phyloP scores from a whole-genome alignment of 2,329 filamentous ascomycete genomes.

The Sclerotinia sclerotiorum region DNA sequence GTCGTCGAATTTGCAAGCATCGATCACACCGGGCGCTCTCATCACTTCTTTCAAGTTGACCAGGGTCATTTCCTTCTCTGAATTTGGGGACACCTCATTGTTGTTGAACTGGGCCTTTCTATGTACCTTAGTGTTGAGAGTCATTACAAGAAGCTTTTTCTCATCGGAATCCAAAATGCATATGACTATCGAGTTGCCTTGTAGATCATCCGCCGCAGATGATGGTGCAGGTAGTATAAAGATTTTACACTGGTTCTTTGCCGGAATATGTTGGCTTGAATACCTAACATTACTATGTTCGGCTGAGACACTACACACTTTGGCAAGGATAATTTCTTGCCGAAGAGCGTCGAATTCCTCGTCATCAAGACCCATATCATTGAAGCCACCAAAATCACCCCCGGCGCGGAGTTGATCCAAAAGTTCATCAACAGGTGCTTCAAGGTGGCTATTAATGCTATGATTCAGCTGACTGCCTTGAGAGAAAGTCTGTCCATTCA shows the following conservation, averaged over 20 bases:
- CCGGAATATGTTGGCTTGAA: conserved; percentile 54
- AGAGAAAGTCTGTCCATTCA: conserved; percentile 31
- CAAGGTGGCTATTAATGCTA: conserved; percentile 61
- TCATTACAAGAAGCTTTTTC: conserved; percentile 66
- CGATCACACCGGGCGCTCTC: conserved; percentile 64
- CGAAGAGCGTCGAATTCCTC: conserved; percentile 69
- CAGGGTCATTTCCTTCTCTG: conserved; percentile 39
- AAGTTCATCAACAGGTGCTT: conserved; percentile 67
- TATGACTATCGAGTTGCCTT: conserved; percentile 58
- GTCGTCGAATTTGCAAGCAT: conserved; percentile 71
- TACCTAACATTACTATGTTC: conserved; percentile 62
- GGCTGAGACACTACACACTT: conserved; percentile 66
- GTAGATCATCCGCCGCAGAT: conserved; percentile 53
- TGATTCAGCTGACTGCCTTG: conserved; percentile 42
- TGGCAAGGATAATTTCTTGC: conserved; percentile 70
- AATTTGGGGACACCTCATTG: conserved; percentile 33
- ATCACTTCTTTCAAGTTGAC: conserved; percentile 34
- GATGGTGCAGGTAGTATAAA: conserved; percentile 65
- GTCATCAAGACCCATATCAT: conserved; percentile 71
- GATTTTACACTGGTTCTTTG: conserved; percentile 58
- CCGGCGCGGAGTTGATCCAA: conserved; percentile 66
- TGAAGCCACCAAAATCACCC: conserved; percentile 65
- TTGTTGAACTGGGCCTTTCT: conserved; percentile 27
- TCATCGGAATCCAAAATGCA: conserved; percentile 70
- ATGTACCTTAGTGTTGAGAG: conserved; percentile 52